A percentile compares a stretch with the other conserved stretches of the same genome.
Evolutionary conservation across 1,284 basidiomycete genomes (phyloP).

Genomic region (Amylostereum areolatum): DNA sequence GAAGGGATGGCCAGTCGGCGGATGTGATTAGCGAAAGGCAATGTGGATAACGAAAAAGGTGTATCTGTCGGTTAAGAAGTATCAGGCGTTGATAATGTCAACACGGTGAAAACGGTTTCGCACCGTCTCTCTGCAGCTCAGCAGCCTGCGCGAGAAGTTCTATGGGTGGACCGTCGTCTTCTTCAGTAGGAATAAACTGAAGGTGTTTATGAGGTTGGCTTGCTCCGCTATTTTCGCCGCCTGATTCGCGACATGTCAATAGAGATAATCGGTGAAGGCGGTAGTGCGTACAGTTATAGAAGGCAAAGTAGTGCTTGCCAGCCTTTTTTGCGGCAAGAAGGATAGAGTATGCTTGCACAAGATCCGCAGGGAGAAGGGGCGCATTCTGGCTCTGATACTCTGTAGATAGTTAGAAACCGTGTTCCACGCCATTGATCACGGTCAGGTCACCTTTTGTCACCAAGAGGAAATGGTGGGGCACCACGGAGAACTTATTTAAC

Average conservation of each 20-base stretch:
- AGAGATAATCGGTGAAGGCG: neutral
- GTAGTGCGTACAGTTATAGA: slow-evolving; percentile 70
- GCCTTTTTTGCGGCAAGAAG: slow-evolving; percentile 62
- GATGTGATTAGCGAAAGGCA: slow-evolving; percentile 80
- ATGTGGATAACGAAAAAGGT: slow-evolving; percentile 58
- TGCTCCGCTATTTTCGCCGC: slow-evolving; percentile 77
- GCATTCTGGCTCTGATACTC: slow-evolving; percentile 72
- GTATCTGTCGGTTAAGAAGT: slow-evolving; percentile 41
- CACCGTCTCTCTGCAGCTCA: slow-evolving; percentile 56
- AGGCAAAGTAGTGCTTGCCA: slow-evolving; percentile 61
- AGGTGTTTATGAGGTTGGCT: slow-evolving; percentile 86
- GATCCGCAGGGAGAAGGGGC: slow-evolving; percentile 72
- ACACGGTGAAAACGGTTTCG: slow-evolving; percentile 13
- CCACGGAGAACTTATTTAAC: slow-evolving; percentile 84
- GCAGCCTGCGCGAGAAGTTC: slow-evolving; percentile 60
- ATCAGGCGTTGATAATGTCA: neutral
- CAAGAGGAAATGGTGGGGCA: slow-evolving; percentile 76
- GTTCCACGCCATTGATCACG: slow-evolving; percentile 1
- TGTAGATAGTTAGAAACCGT: slow-evolving; percentile 19
- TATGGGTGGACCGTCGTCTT: slow-evolving; percentile 61
- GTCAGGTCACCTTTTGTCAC: slow-evolving; percentile 62
- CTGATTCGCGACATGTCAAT: slow-evolving; percentile 26
- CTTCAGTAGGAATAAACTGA: slow-evolving; percentile 69
- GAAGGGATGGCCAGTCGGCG: slow-evolving; percentile 51
- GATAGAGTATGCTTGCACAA: slow-evolving; percentile 67